Evolutionary conservation across 192 early-diverging fungal species (phyloP).

Genomic region (Spizellomyces sp.): DNA sequence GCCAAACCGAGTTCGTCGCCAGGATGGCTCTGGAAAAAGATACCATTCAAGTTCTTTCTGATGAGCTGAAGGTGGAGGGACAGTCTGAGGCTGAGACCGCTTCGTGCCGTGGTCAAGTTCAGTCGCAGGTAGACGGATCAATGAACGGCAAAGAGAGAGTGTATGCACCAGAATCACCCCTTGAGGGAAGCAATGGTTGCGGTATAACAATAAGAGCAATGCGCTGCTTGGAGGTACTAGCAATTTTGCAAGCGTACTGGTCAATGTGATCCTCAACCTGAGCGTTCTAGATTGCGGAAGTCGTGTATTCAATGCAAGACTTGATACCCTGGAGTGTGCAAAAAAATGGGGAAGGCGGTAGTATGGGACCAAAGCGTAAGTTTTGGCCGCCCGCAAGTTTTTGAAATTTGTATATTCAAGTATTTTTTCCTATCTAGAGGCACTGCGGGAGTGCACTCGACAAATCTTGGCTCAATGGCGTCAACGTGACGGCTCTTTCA

Average conservation of each 20-base stretch:
- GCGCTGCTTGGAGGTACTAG: not conserved
- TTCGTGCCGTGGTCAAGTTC: not conserved
- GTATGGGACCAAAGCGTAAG: too few relatives aligned
- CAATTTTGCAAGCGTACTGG: not conserved
- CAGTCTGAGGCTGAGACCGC: not conserved
- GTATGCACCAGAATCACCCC: not conserved
- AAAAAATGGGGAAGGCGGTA: too few relatives aligned
- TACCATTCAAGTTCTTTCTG: not conserved
- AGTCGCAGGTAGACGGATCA: not conserved
- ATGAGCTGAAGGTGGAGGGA: not conserved
- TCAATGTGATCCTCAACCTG: too few relatives aligned
- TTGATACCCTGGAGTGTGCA: too few relatives aligned
- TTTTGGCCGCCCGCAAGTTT: not conserved
- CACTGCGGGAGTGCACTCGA: not conserved
- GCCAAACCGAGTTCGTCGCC: not conserved
- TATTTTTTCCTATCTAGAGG: not conserved
- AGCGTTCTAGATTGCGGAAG: too few relatives aligned
- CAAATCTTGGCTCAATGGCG: not conserved
- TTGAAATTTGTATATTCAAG: not conserved
- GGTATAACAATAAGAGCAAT: not conserved
- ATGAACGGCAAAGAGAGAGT: too few relatives aligned
- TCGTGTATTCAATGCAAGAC: too few relatives aligned
- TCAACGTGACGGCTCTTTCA: not conserved
- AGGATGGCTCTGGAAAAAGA: not conserved
- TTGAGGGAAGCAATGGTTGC: not conserved